Evolutionary conservation across 768 basidiomycete species (phyloP), one percentile per base, ranked within the genome.

Genomic region (Tulasnella sp.): DNA sequence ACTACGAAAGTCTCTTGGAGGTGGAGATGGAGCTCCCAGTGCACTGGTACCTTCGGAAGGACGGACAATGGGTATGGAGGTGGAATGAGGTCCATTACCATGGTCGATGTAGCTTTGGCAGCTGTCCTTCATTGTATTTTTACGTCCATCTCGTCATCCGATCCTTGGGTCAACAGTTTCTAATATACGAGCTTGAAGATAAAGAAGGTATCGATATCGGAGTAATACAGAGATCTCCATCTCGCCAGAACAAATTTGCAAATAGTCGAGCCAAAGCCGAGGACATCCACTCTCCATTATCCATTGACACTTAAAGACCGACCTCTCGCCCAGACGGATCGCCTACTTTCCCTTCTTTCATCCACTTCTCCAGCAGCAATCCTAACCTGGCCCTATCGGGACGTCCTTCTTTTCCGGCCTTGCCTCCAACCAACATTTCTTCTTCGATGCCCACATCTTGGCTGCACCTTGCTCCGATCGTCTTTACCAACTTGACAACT

Each of bases 21-120:
- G 61, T 32, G 32, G 48, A 39, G 55, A 35, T 57, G 75, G 46
- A 40, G 37, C 75, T 11, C 81, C 81, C 80, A 92, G 89, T 83
- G 93, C 92, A 51, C 88, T 98, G 71, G 86, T 97, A 48, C 89
- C 89, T 80, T 93, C 94, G 79, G 93, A 93, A 78, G 93, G 94
- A 18, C 91, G 90, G 39, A 90, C 92, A 2, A 97, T 98, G 96
- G 91, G 90, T 37, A 98, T 98, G 96, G 82, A 82, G 7, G 81
- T 86, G 35, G 83, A 83, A 73, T 82, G 75, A 79, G 26, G 32
- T 32, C 2, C 2, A 67, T 32, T 32, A 29, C 5, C 61, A 35
- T 0, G 26, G 26, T 67, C 61, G 61, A 67, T 35, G 32, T 26
- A 35, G 61, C 26, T 10, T 35, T 67, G 32, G 61, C 32, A 29